Evolutionary conservation across 1,284 basidiomycete genomes (phyloP).

Genomic region (Chalciporus sp.): DNA sequence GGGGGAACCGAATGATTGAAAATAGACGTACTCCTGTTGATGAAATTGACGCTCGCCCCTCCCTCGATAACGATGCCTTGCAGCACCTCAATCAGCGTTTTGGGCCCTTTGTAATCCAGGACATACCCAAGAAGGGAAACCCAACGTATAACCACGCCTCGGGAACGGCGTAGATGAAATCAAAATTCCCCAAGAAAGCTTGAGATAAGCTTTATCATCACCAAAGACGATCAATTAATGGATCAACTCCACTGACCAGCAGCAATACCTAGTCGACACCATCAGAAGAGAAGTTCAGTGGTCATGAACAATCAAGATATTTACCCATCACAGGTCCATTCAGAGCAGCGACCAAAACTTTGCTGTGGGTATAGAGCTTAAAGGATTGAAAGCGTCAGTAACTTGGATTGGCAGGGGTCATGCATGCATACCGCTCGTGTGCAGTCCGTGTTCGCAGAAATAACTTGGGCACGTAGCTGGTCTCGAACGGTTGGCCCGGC

Average conservation of each 20-base stretch:
- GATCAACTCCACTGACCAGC: constrained; percentile 46
- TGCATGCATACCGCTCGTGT: constrained; percentile 55
- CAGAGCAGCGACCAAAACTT: constrained; percentile 65
- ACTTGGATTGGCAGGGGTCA: neutral
- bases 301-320: neutral
- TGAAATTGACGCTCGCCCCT: constrained; percentile 68
- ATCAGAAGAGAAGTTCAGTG: constrained; percentile 5
- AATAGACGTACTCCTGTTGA: constrained; percentile 53
- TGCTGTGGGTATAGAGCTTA: constrained; percentile 66
- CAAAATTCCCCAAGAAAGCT: constrained; percentile 73
- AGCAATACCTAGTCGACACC: constrained; percentile 53
- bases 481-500: constrained; percentile 42
- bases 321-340: constrained; percentile 75
- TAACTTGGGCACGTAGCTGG: constrained; percentile 45
- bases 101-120: neutral
- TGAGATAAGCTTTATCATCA: neutral
- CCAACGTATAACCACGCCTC: constrained; percentile 63
- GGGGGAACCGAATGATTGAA: neutral
- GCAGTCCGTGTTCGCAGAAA: constrained; percentile 57
- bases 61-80: constrained; percentile 65
- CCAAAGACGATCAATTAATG: neutral
- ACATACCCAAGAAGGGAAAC: constrained; percentile 67
- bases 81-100: neutral
- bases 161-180: constrained; percentile 72
- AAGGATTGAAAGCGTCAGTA: neutral